Conservation (phyloP, 2,329 filamentous ascomycete species). For the Acarospora socialis region DNA sequence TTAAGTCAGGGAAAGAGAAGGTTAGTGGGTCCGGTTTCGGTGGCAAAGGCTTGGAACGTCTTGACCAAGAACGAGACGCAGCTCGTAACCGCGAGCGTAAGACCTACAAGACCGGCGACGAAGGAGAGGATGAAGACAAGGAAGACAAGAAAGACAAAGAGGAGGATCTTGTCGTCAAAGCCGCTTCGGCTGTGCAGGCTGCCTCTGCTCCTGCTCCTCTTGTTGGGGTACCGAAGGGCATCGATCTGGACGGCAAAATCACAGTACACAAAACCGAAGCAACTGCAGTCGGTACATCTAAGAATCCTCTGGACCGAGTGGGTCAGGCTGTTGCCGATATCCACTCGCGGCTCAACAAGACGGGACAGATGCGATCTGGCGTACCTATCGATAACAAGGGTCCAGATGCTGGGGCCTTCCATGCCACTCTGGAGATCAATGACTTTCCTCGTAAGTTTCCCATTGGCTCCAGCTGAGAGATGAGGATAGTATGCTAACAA, state of each 20-base stretch:
- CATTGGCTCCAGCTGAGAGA: no score
- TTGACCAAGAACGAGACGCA: slow-evolving; percentile 82
- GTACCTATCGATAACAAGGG: slow-evolving; percentile 98
- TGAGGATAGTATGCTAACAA: slow-evolving; percentile 14
- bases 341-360: slow-evolving; percentile 76
- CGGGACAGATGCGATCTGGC: slow-evolving; percentile 76
- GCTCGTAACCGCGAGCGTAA: slow-evolving; percentile 76
- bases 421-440: slow-evolving; percentile 96
- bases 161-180: slow-evolving; percentile 41
- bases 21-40: slow-evolving; percentile 74
- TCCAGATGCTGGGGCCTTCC: slow-evolving; percentile 89
- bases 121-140: slow-evolving; percentile 60
- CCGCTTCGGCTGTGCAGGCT: slow-evolving; percentile 49
- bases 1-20: slow-evolving; percentile 84
- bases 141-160: slow-evolving; percentile 50
- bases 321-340: slow-evolving; percentile 84
- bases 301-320: slow-evolving; percentile 69
- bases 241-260: slow-evolving; percentile 54
- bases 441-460: slow-evolving; percentile 65
- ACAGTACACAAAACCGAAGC: slow-evolving; percentile 58
- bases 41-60: slow-evolving; percentile 80
- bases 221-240: slow-evolving; percentile 37
- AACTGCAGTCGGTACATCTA: slow-evolving; percentile 31
- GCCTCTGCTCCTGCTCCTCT: slow-evolving; percentile 36
- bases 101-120: slow-evolving; percentile 79